Percentiles rank a stretch among this genome's conserved stretches.
Evolutionary conservation across 176 grass and related monocot species (phyloP).

Genomic region (Oryza punctata): DNA sequence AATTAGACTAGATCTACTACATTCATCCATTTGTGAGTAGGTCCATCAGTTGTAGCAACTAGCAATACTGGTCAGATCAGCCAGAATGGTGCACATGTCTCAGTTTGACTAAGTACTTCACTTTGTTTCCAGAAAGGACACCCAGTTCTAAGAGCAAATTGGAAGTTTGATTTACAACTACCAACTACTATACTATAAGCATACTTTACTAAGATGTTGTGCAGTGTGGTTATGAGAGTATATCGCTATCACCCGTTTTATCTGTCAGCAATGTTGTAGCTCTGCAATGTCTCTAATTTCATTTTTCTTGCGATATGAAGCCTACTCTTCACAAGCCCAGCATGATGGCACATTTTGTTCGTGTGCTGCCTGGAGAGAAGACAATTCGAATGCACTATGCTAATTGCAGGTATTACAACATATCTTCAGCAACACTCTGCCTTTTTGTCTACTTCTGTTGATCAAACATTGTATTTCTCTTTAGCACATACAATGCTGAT

Average conservation of each 20-base stretch:
- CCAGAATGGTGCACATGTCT: slow-evolving; percentile 17
- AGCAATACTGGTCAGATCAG: background rate
- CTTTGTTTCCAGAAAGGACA: background rate
- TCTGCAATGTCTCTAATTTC: slow-evolving; percentile 24
- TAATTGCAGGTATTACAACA: slow-evolving; percentile 81
- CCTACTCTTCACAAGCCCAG: slow-evolving; percentile 96
- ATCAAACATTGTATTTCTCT: slow-evolving; percentile 26
- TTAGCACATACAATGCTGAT: slow-evolving; percentile 99
- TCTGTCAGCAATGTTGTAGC: background rate
- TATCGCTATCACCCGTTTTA: slow-evolving; percentile 20
- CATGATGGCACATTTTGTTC: slow-evolving; percentile 98
- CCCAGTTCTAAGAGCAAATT: slow-evolving; percentile 10
- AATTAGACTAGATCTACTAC: background rate
- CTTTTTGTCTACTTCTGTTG: background rate
- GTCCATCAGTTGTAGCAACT: slow-evolving; percentile 12
- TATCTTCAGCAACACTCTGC: background rate
- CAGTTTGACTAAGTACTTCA: background rate
- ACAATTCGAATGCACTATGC: slow-evolving; percentile 98
- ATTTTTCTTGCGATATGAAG: slow-evolving; percentile 47
- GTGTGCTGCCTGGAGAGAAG: slow-evolving; percentile 89
- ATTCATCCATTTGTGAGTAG: background rate
- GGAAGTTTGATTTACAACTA: slow-evolving; percentile 10
- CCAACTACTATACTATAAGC: background rate
- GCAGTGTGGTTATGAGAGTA: background rate
- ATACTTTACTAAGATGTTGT: slow-evolving; percentile 9